Conservation (phyloP, 495 filamentous ascomycete genomes). For the Penicillium simplicissimum region DNA sequence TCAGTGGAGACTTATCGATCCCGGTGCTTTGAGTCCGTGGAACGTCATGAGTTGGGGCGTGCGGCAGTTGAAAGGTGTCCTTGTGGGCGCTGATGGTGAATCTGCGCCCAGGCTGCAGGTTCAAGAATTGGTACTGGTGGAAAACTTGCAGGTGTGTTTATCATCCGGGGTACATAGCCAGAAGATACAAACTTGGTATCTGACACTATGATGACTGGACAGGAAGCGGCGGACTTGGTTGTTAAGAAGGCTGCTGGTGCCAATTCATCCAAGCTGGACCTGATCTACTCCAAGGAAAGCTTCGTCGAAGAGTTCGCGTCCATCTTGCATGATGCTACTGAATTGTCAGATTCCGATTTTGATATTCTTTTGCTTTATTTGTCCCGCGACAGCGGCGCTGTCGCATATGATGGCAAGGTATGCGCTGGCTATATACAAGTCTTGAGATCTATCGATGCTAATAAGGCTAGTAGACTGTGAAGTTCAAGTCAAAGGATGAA, state of each 20-base stretch:
- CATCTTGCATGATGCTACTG: slow-evolving; percentile 50
- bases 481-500: slow-evolving; percentile 60
- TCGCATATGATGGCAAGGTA: slow-evolving; percentile 67
- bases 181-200: too few relatives aligned
- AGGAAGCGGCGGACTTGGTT: slow-evolving; percentile 48
- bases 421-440: slow-evolving; percentile 23
- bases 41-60: slow-evolving; percentile 74
- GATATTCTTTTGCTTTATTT: slow-evolving; percentile 71
- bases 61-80: slow-evolving; percentile 64
- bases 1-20: slow-evolving; percentile 59
- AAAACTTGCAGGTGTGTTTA: slow-evolving; percentile 52
- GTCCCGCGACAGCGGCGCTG: slow-evolving; percentile 62
- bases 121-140: slow-evolving; percentile 51
- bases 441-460: slow-evolving; percentile 17
- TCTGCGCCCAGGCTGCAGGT: slow-evolving; percentile 34
- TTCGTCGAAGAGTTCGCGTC: slow-evolving; percentile 61
- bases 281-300: slow-evolving; percentile 64
- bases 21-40: slow-evolving; percentile 51
- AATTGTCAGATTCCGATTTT: slow-evolving; percentile 64
- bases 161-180: neutral
- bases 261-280: slow-evolving; percentile 53
- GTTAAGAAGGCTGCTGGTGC: slow-evolving; percentile 45
- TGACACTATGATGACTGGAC: slow-evolving; percentile 13
- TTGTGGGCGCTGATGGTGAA: slow-evolving; percentile 43
- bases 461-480: slow-evolving; percentile 61